Percentiles rank a stretch among this genome's conserved stretches.
Conservation (phyloP, 345 rosid species). For the Eucalyptus erythrocorys region DNA sequence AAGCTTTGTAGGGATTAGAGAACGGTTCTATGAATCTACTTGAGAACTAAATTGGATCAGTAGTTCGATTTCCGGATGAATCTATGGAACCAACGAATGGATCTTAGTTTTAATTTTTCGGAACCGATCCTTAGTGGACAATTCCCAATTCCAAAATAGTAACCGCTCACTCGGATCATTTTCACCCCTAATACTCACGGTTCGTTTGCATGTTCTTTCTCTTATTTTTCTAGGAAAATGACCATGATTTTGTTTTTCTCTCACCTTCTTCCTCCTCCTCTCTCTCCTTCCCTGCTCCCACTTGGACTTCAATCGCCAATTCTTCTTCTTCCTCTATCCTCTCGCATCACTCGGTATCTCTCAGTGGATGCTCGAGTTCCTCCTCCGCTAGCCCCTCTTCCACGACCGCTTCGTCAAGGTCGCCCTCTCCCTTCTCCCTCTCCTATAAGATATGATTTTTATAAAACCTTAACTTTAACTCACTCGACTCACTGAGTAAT, state of each 20-base stretch:
- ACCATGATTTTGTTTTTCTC: no score
- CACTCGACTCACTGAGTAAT: background rate
- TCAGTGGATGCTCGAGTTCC: constrained; percentile 17
- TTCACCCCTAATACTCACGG: accelerated
- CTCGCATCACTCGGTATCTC: background rate
- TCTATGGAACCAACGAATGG: no score
- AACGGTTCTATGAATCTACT: no score
- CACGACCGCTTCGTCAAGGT: no score
- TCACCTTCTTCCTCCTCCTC: no score
- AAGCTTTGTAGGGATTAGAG: no score
- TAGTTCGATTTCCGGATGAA: accelerated
- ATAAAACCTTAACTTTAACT: background rate
- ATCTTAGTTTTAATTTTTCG: accelerated
- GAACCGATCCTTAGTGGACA: accelerated
- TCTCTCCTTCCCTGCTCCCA: no score
- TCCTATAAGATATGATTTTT: background rate
- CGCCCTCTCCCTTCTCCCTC: background rate
- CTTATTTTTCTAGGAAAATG: no score
- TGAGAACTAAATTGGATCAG: no score
- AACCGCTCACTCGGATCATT: no score
- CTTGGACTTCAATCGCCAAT: no score
- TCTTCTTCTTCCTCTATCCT: background rate
- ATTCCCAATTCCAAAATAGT: accelerated
- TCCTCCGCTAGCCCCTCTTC: constrained; percentile 4
- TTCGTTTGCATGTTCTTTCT: no score